Evolutionary conservation across 2,329 filamentous ascomycete species (phyloP).

Genomic region (Fusarium phyllophilum): DNA sequence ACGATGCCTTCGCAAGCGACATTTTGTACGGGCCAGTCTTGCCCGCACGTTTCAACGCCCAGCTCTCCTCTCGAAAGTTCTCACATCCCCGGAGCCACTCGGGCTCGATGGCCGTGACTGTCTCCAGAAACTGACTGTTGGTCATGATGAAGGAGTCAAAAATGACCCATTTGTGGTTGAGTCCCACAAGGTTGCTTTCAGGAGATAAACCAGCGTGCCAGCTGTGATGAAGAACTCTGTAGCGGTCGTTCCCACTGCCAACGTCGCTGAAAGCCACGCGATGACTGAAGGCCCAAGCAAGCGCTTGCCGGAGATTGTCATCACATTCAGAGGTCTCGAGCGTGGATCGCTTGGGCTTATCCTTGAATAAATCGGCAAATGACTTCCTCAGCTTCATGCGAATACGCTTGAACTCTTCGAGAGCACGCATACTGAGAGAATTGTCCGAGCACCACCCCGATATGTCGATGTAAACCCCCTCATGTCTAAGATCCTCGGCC

Average conservation of each 20-base stretch:
- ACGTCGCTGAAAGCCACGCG: conserved; percentile 91
- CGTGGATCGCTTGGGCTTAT: neutral
- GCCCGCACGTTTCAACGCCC: neutral
- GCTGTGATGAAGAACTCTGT: conserved; percentile 86
- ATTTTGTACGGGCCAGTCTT: neutral
- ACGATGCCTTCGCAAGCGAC: neutral
- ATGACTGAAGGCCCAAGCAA: conserved; percentile 80
- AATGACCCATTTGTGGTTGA: conserved; percentile 92
- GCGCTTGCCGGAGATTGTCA: conserved; percentile 3
- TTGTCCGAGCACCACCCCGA: neutral
- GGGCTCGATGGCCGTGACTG: neutral
- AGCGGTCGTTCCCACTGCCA: conserved; percentile 79
- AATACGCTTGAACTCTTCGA: neutral
- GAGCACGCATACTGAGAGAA: neutral
- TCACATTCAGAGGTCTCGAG: neutral
- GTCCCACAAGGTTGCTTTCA: conserved; percentile 87
- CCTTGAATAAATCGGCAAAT: neutral
- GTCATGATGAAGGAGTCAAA: conserved; percentile 57
- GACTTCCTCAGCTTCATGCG: neutral
- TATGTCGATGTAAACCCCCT: neutral
- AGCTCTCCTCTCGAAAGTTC: neutral
- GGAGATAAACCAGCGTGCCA: conserved; percentile 95
- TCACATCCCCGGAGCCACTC: neutral
- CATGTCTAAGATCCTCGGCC: neutral
- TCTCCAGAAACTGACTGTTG: neutral